Conservation (phyloP, 495 filamentous ascomycete species). For the Neurospora sp. region DNA sequence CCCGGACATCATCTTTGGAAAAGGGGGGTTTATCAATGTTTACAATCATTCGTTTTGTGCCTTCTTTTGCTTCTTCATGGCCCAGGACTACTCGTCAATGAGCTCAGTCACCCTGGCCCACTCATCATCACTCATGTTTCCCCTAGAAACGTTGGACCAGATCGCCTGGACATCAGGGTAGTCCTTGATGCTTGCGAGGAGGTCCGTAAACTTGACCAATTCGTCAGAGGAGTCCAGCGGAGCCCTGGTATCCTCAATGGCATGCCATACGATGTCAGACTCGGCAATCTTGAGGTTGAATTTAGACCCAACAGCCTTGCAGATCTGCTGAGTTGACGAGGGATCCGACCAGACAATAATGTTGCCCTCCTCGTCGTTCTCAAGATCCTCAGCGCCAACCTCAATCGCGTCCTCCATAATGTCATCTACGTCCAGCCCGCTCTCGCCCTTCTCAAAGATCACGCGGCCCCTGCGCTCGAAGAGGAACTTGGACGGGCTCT, state of each 20-base stretch:
- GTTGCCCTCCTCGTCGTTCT: slow-evolving; percentile 57
- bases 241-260: slow-evolving; percentile 69
- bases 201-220: slow-evolving; percentile 41
- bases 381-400: slow-evolving; percentile 72
- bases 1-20: neutral
- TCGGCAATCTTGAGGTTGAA: slow-evolving; percentile 55
- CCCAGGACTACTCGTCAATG: slow-evolving; percentile 19
- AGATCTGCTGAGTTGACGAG: slow-evolving; percentile 52
- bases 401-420: slow-evolving; percentile 80
- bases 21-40: slow-evolving; percentile 3
- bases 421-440: slow-evolving; percentile 52
- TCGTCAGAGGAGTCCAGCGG: slow-evolving; percentile 39
- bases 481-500: slow-evolving; percentile 67
- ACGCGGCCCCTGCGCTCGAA: slow-evolving; percentile 72
- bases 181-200: slow-evolving; percentile 45
- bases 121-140: slow-evolving; percentile 31
- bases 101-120: slow-evolving; percentile 42
- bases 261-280: slow-evolving; percentile 75
- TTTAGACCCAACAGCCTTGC: slow-evolving; percentile 47
- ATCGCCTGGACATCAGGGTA: slow-evolving; percentile 58
- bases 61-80: neutral
- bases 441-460: slow-evolving; percentile 50
- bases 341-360: slow-evolving; percentile 70
- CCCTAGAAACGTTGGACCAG: slow-evolving; percentile 50
- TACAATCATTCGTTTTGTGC: neutral